phyloP scores from a whole-genome alignment of 2,329 filamentous ascomycete genomes.

The Trichoderma lentiforme region DNA sequence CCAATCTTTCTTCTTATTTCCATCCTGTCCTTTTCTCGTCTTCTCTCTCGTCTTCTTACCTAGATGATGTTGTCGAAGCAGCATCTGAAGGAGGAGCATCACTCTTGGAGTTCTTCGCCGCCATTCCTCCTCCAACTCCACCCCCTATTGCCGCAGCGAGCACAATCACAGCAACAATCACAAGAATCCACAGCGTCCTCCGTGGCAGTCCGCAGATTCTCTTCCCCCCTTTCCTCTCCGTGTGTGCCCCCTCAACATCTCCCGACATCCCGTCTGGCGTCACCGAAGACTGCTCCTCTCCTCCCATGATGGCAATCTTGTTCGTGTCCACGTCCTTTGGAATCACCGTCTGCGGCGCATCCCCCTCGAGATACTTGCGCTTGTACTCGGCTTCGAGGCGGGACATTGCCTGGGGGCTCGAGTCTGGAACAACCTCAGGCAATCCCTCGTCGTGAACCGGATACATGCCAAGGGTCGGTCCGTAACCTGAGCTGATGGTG shows the following conservation, averaged over 20 bases:
- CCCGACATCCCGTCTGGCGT: not conserved
- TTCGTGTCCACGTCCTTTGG: not conserved
- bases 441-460: constrained; percentile 8
- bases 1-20: not conserved
- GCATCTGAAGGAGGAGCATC: not conserved
- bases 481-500: constrained; percentile 11
- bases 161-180: constrained; percentile 18
- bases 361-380: constrained; percentile 11
- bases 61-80: not conserved
- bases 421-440: constrained; percentile 12
- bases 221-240: not conserved
- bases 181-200: constrained; percentile 21
- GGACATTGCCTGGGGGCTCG: not conserved
- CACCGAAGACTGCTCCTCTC: not conserved
- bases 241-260: not conserved
- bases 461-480: constrained; percentile 1
- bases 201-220: constrained; percentile 19
- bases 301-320: constrained; percentile 13
- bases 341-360: not conserved
- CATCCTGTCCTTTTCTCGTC: not conserved
- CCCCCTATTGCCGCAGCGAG: constrained; percentile 21
- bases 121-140: constrained; percentile 21
- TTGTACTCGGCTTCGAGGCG: constrained; percentile 13
- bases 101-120: constrained; percentile 15
- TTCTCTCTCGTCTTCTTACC: not conserved